Evolutionary conservation across 2,329 filamentous ascomycete genomes (phyloP), one percentile per base, ranked within the genome.

Genomic region (Paecilomyces sp.): DNA sequence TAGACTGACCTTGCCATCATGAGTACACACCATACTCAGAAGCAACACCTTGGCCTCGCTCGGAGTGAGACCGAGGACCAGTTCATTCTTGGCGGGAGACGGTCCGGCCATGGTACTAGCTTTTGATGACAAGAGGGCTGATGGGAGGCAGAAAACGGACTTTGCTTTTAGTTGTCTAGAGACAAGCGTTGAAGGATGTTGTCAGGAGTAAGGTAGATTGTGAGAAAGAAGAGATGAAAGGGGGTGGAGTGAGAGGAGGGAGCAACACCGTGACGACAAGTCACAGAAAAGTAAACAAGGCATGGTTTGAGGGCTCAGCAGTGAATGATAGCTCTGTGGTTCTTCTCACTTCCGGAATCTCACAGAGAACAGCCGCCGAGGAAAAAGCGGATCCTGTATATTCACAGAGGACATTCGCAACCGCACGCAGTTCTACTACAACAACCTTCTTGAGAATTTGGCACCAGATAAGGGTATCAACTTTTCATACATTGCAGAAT

Each of bases 11-110:
- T 62, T 63, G 9, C 54, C 41, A 2, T 18, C 60, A 4, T 57
- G 51, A 25, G 57, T 12, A 25, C 47, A 63, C 15, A 58, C 36
- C 8, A 54, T 51, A 9, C 61, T 60, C 3, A 63, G 55, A 24
- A 56, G 41, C n/a, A 63, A 59, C 1, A 63, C 9, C 8, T 61
- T 63, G 31, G 60, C 25, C 34, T 63, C 61, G 6, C 55, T 30
- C 7, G 55, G 30, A 24, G 41, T 55, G 28, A 63, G 54, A 11
- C 57, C 54, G 36, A 61, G 31, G 9, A 36, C 3, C 1, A 50
- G 18, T 13, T 62, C 57, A 33, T 13, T 36, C 25, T 60, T 60
- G 12, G 47, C 34, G 5, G 28, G 3, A 5, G 31, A 34, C 11
- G 52, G 30, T 15, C 12, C 3, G 41, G n/a, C n/a, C 50, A 58